These are phyloP conservation scores for Coemansia sp. DNA, from an alignment of 192 early-diverging fungal genomes.

Conservation along the genomic window DNA sequence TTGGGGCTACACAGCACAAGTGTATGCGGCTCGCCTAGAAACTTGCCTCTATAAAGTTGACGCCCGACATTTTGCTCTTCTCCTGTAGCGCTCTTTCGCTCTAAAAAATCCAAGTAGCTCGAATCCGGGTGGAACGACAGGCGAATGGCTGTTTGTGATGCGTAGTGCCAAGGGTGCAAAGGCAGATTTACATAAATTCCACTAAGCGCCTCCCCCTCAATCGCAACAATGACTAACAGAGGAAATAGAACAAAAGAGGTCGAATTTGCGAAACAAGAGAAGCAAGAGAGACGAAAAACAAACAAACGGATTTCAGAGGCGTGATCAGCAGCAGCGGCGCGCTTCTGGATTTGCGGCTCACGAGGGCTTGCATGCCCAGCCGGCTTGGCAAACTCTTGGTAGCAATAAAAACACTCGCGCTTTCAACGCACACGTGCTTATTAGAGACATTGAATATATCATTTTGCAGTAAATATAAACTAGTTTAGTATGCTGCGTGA, in stretches of 20 bases:
- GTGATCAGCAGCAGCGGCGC: background rate
- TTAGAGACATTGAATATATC: no score
- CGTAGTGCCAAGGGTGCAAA: background rate
- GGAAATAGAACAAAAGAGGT: background rate
- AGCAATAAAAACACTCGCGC: no score
- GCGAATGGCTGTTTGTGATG: background rate
- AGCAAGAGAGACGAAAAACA: background rate
- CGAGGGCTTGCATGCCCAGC: background rate
- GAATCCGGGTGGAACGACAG: no score
- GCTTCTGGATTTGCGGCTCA: background rate
- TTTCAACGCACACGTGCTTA: no score
- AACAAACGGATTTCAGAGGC: background rate
- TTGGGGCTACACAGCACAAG: no score
- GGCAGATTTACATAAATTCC: background rate
- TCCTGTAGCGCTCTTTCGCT: background rate
- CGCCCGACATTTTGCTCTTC: constrained; percentile 5
- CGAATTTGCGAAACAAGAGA: background rate
- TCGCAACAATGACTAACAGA: background rate
- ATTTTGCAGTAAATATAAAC: background rate
- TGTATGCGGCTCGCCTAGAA: background rate
- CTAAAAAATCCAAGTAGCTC: background rate
- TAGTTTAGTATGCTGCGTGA: background rate
- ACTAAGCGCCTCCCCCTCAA: background rate
- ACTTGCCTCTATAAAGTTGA: constrained; percentile 16
- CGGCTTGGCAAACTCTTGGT: background rate